These are phyloP conservation scores for Aschersonia sp. DNA, from an alignment of 2,329 filamentous ascomycete species.

Conservation along the genomic window DNA sequence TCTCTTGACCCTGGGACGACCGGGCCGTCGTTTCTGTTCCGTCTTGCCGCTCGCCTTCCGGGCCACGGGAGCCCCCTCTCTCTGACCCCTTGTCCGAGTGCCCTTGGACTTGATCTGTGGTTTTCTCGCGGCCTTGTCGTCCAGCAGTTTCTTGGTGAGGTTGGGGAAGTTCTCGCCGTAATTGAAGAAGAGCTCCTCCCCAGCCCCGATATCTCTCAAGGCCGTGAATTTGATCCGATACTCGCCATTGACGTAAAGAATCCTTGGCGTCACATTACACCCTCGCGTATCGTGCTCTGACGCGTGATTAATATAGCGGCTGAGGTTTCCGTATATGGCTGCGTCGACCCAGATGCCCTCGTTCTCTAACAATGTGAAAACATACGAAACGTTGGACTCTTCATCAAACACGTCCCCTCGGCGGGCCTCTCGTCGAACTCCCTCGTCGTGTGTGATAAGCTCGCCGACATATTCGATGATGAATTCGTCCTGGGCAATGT, in stretches of 20 bases:
- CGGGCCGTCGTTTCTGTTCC: slow-evolving; percentile 12
- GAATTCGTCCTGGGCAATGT: slow-evolving; percentile 54
- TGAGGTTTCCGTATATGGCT: slow-evolving; percentile 64
- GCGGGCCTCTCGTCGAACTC: slow-evolving; percentile 49
- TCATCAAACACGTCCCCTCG: slow-evolving; percentile 47
- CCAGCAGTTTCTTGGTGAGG: slow-evolving; percentile 30
- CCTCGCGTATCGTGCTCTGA: slow-evolving; percentile 33
- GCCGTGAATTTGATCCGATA: slow-evolving; percentile 65
- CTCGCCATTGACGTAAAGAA: slow-evolving; percentile 60
- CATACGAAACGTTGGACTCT: slow-evolving; percentile 47
- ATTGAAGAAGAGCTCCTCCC: slow-evolving; percentile 71
- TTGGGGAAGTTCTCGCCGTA: slow-evolving; percentile 60
- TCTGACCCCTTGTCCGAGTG: slow-evolving; percentile 7
- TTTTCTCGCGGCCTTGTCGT: slow-evolving; percentile 20
- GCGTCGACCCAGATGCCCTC: slow-evolving; percentile 59
- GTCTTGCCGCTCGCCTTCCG: slow-evolving; percentile 9
- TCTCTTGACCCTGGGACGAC: slow-evolving; percentile 4
- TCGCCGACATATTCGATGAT: slow-evolving; percentile 73
- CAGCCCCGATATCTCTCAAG: slow-evolving; percentile 47
- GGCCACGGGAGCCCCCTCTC: slow-evolving; percentile 7
- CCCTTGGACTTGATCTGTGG: slow-evolving; percentile 11
- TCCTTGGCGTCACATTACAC: slow-evolving; percentile 48
- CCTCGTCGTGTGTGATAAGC: slow-evolving; percentile 55
- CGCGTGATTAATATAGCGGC: slow-evolving; percentile 73
- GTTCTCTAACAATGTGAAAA: slow-evolving; percentile 44